Evolutionary conservation across 164 flowering plant genomes (phyloP).

Genomic region (Saururus chinensis): DNA sequence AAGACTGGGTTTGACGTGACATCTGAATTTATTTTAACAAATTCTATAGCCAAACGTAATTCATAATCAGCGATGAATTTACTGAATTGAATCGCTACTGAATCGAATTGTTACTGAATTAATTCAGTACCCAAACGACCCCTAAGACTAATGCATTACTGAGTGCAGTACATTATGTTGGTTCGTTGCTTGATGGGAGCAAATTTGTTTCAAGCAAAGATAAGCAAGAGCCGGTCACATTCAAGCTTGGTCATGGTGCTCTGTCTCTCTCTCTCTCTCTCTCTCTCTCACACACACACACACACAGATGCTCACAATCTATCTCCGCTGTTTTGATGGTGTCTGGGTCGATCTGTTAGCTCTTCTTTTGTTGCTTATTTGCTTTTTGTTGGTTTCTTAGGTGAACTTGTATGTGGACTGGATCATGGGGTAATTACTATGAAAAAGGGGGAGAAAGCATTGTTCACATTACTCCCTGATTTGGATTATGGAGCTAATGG

Average conservation of each 20-base stretch:
- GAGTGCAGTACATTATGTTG: conserved; percentile 54
- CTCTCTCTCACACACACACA: too few species aligned
- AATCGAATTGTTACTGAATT: too few species aligned
- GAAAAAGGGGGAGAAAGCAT: conserved; percentile 52
- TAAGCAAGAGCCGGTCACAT: conserved; percentile 28
- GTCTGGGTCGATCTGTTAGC: background rate
- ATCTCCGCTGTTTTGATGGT: background rate
- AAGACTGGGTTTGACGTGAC: too few species aligned
- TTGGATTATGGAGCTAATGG: conserved; percentile 46
- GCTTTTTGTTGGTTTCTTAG: conserved; percentile 10
- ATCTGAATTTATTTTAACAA: too few species aligned
- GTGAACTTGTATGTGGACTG: conserved; percentile 49
- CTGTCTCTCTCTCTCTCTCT: conserved; percentile 1
- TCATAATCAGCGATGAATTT: too few species aligned
- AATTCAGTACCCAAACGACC: too few species aligned
- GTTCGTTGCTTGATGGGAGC: conserved; percentile 44
- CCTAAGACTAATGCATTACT: background rate
- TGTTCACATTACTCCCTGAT: conserved; percentile 37
- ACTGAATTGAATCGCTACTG: too few species aligned
- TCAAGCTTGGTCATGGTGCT: conserved; percentile 55
- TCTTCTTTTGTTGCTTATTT: background rate
- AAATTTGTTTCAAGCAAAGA: conserved; percentile 44
- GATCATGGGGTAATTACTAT: conserved; percentile 52
- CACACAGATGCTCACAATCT: too few species aligned
- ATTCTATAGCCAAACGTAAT: too few species aligned